Percentiles rank a stretch among this genome's conserved stretches.
phyloP scores from a whole-genome alignment of 2,329 filamentous ascomycete species.

The Calonectria pteridis region DNA sequence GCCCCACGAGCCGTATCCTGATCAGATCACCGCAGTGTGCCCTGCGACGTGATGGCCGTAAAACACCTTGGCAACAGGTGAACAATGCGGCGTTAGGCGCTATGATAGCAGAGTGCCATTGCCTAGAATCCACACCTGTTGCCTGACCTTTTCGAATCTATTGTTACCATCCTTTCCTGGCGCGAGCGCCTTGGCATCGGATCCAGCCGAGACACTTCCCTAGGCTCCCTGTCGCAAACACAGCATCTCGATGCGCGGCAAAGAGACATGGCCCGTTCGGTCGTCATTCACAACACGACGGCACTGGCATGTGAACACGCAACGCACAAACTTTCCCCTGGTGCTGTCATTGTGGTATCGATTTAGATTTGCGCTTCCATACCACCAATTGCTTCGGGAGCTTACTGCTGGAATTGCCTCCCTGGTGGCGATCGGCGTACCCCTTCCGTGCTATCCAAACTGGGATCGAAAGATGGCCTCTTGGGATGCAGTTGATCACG shows the following conservation, averaged over 20 bases:
- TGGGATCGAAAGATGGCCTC: background rate
- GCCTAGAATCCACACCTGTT: background rate
- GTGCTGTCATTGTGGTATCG: background rate
- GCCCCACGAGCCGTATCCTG: background rate
- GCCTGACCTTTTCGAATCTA: background rate
- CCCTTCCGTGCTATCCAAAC: background rate
- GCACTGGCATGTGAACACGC: background rate
- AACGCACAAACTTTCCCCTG: background rate
- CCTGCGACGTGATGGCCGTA: background rate
- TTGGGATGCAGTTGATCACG: background rate
- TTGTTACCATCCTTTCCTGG: background rate
- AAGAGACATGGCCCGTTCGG: background rate
- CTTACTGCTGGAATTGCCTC: background rate
- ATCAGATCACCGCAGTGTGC: background rate
- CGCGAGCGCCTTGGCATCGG: background rate
- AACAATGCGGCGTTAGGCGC: background rate
- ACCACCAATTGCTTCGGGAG: background rate
- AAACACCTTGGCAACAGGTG: background rate
- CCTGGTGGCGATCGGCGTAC: background rate
- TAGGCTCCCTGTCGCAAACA: background rate
- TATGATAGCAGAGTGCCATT: background rate
- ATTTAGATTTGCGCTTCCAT: background rate
- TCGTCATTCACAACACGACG: background rate
- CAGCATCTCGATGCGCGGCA: background rate
- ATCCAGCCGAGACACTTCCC: background rate